Conservation (phyloP, 2,329 filamentous ascomycete genomes). For the Fusarium multiceps region DNA sequence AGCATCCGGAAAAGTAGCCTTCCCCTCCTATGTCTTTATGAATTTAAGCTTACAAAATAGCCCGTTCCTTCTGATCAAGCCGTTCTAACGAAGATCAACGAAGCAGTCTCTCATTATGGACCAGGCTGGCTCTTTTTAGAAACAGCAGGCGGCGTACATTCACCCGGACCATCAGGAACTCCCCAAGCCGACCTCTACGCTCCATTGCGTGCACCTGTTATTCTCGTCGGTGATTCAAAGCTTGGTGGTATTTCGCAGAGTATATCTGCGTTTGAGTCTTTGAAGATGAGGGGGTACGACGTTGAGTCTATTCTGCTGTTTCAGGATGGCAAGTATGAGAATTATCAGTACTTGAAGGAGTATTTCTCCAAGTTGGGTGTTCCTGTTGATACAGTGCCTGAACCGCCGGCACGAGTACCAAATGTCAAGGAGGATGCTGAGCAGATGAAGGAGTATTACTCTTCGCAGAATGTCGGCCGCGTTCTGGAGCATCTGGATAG, state of each 20-base stretch:
- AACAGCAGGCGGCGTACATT: slow-evolving; percentile 85
- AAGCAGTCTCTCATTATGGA: slow-evolving; percentile 50
- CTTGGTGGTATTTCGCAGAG: slow-evolving; percentile 85
- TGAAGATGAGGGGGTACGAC: slow-evolving; percentile 82
- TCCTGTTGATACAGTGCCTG: slow-evolving; percentile 65
- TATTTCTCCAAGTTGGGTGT: slow-evolving; percentile 74
- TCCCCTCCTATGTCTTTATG: too few species aligned
- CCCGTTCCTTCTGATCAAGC: slow-evolving; percentile 61
- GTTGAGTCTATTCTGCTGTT: slow-evolving; percentile 78
- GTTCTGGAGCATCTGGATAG: slow-evolving; percentile 64
- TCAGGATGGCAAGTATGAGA: slow-evolving; percentile 71
- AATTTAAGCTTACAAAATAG: too few species aligned
- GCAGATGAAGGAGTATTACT: slow-evolving; percentile 74
- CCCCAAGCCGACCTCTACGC: slow-evolving; percentile 83
- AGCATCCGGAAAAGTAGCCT: slow-evolving; percentile 55
- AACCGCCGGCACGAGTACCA: slow-evolving; percentile 65
- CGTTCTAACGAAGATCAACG: slow-evolving; percentile 61
- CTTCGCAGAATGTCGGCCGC: slow-evolving; percentile 53
- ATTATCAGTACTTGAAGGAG: slow-evolving; percentile 72
- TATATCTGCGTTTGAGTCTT: slow-evolving; percentile 82
- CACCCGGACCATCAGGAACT: slow-evolving; percentile 78
- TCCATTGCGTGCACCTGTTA: slow-evolving; percentile 76
- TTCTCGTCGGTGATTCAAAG: slow-evolving; percentile 79
- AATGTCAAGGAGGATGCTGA: slow-evolving; percentile 61
- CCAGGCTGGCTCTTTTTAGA: slow-evolving; percentile 78